Evolutionary conservation across 1,139 yeast genomes (phyloP).

Genomic region (Ogataea hybrid): DNA sequence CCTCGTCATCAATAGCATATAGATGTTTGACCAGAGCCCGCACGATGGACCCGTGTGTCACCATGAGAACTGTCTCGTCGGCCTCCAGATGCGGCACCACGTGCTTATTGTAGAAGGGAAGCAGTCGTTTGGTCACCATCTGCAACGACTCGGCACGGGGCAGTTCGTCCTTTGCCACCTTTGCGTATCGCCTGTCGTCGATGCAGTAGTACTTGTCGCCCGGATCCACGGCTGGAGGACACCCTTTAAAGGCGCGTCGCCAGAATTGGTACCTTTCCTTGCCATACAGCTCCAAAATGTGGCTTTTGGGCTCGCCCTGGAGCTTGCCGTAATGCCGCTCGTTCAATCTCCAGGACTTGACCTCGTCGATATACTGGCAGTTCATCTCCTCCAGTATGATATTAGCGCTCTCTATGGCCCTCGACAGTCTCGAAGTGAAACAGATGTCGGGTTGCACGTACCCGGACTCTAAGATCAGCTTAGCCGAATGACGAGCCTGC

Average conservation of each 20-base stretch:
- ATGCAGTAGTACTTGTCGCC: slow-evolving; percentile 37
- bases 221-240: slow-evolving; percentile 55
- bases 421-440: slow-evolving; percentile 61
- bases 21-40: slow-evolving; percentile 64
- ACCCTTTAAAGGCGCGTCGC: slow-evolving; percentile 65
- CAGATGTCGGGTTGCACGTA: slow-evolving; percentile 46
- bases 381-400: slow-evolving; percentile 51
- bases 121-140: slow-evolving; percentile 61
- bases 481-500: slow-evolving; percentile 63
- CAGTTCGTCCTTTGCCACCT: slow-evolving; percentile 31
- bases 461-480: slow-evolving; percentile 39
- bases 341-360: slow-evolving; percentile 67
- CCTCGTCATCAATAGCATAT: slow-evolving; percentile 56
- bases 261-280: slow-evolving; percentile 61
- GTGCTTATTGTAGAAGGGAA: slow-evolving; percentile 49
- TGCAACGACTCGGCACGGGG: slow-evolving; percentile 71
- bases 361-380: slow-evolving; percentile 46
- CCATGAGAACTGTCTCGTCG: slow-evolving; percentile 50
- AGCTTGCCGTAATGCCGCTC: slow-evolving; percentile 78
- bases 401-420: slow-evolving; percentile 67
- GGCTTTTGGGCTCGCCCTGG: slow-evolving; percentile 66
- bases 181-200: slow-evolving; percentile 48
- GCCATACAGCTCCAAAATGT: slow-evolving; percentile 52
- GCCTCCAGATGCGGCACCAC: slow-evolving; percentile 38
- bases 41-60: slow-evolving; percentile 77